Evolutionary conservation across 345 rosid genomes (phyloP).

Genomic region (Theobroma cacao): DNA sequence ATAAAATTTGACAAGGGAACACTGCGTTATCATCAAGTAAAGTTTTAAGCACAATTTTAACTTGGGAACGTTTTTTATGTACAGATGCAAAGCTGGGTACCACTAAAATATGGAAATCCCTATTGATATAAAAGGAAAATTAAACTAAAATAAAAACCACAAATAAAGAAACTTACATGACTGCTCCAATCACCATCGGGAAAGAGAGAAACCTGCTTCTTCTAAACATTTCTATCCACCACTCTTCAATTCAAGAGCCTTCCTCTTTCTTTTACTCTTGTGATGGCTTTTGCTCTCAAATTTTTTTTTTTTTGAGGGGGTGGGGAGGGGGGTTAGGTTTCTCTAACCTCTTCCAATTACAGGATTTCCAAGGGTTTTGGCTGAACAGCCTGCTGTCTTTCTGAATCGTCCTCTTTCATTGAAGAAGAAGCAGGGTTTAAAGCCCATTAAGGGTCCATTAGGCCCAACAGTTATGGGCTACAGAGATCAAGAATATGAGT

Average conservation of each 20-base stretch:
- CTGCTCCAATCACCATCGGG: slow-evolving; percentile 22
- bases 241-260: not conserved
- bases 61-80: not conserved
- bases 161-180: slow-evolving; percentile 10
- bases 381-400: not conserved
- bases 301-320: not conserved
- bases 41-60: not conserved
- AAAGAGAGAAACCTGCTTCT: slow-evolving; percentile 18
- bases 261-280: not conserved
- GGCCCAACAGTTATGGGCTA: not conserved
- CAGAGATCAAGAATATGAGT: not conserved
- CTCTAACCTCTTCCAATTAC: not conserved
- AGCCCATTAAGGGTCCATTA: not conserved
- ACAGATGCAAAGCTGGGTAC: not conserved
- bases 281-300: not conserved
- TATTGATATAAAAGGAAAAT: not conserved
- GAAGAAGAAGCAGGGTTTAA: not conserved
- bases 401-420: not conserved
- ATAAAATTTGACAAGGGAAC: not conserved
- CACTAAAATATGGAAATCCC: not conserved
- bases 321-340: not conserved
- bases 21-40: not conserved
- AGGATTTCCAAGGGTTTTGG: not conserved
- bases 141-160: not conserved
- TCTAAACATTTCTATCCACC: slow-evolving; percentile 13